phyloP scores from a whole-genome alignment of 2,329 filamentous ascomycete species.

The Pyrenophora seminiperda region DNA sequence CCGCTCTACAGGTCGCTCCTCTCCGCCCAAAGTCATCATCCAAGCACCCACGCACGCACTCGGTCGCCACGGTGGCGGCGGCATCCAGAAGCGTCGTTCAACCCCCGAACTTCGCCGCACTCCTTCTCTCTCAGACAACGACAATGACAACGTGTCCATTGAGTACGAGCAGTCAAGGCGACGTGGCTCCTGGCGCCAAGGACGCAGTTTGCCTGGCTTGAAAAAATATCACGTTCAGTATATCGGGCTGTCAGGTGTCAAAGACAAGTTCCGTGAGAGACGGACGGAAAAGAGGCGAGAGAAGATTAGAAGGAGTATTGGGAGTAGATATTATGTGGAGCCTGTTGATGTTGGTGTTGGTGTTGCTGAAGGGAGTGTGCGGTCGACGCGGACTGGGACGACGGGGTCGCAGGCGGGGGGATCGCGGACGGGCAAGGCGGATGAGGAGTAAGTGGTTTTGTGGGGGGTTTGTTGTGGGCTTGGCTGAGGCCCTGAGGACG shows the following conservation, averaged over 20 bases:
- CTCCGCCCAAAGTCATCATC: constrained; percentile 32
- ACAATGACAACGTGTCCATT: constrained; percentile 21
- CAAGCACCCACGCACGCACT: constrained; percentile 33
- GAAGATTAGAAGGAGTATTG: constrained; percentile 61
- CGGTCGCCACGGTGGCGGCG: constrained; percentile 20
- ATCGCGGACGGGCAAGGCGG: no score
- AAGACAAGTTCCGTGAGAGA: constrained; percentile 53
- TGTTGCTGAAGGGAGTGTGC: neutral
- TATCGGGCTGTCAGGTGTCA: constrained; percentile 57
- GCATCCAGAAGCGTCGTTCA: constrained; percentile 33
- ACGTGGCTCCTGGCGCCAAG: constrained; percentile 35
- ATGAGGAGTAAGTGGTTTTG: no score
- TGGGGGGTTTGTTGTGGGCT: no score
- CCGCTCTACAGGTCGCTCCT: constrained; percentile 15
- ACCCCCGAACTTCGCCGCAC: constrained; percentile 14
- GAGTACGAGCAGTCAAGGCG: constrained; percentile 16
- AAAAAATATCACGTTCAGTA: constrained; percentile 57
- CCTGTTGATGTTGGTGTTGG: constrained; percentile 6
- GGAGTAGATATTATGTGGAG: constrained; percentile 49
- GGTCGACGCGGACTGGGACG: no score
- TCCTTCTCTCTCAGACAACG: constrained; percentile 25
- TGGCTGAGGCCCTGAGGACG: no score
- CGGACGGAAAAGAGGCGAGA: constrained; percentile 59
- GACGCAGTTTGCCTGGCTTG: constrained; percentile 48
- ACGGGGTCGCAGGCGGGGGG: no score